These are phyloP conservation scores for Cornus kousa DNA, from an alignment of 148 eudicot species.

Conservation along the genomic window DNA sequence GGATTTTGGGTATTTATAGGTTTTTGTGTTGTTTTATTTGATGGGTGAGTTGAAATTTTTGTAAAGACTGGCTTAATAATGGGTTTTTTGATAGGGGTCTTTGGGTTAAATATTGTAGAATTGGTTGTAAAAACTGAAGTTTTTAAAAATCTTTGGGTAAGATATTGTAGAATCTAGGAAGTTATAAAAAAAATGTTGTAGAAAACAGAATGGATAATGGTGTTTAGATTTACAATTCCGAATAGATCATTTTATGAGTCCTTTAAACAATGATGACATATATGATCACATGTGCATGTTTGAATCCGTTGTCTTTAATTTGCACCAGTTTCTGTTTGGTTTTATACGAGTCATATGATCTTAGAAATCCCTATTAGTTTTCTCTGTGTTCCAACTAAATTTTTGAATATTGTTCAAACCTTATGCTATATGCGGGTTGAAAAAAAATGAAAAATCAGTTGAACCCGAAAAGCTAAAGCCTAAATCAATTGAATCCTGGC, in stretches of 20 bases:
- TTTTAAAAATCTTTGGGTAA: not conserved
- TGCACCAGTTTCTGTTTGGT: not conserved
- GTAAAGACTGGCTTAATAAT: not conserved
- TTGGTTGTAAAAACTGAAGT: not conserved
- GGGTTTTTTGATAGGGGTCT: not conserved
- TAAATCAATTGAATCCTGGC: not conserved
- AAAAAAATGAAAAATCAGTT: too few relatives aligned
- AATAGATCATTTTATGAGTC: not conserved
- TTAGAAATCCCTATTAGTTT: not conserved
- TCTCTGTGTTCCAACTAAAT: not conserved
- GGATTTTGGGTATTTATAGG: not conserved
- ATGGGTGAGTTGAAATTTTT: not conserved
- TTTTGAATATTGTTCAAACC: too few relatives aligned
- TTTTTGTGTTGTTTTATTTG: not conserved
- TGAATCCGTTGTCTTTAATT: not conserved
- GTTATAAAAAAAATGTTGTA: not conserved
- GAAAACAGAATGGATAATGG: not conserved
- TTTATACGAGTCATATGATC: not conserved
- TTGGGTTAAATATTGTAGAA: not conserved
- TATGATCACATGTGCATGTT: not conserved
- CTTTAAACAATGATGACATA: not conserved
- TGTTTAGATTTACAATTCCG: not conserved
- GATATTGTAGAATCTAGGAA: not conserved
- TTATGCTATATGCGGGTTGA: too few relatives aligned
- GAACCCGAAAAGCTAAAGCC: not conserved